Base-by-base conservation (phyloP, 331 rosid species). In the Malus hybrid region DNA sequence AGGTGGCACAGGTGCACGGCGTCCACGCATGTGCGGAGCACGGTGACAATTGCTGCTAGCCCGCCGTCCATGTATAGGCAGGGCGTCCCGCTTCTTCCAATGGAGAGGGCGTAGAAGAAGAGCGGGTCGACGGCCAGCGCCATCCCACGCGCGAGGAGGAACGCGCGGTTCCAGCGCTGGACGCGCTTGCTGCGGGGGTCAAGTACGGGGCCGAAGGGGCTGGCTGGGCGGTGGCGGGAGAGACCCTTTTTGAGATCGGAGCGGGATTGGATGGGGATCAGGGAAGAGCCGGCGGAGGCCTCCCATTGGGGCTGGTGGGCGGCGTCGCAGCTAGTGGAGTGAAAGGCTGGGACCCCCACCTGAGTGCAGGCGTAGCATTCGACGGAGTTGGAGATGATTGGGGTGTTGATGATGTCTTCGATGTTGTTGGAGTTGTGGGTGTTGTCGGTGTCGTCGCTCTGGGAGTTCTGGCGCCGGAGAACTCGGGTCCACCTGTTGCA, bases 321-420 rank as follows among this genome's bases (percentile, higher is more conserved):
- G 3, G 77, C 52, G 65, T 90, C 96, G 50, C 97, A 94, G 80
- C 93, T 90, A n/a, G 99, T 94, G 75, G 99, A 94, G 85, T 94
- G 99, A 69, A 94, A 94, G 36, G 73, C 90, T 1, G 99, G 99
- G 5, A 88, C 91, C 5, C 99, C 99, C 3, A 78, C 88, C 42
- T 87, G 96, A 3, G 99, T 94, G 81, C 99, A 94, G 0, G 99
- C 97, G 64, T 91, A 90, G 84, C 99, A 94, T 75, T 94, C 97
- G 63, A 85, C 83, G 12, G 82, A 19, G 59, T 22, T 68, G 10
- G 70, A 36, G 5, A 71, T 55, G 6, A 71, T 42, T 2, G 87
- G 85, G 11, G 9, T 54, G n/a, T 80, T 83, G 19, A 69, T 73
- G 54, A 29, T 61, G 56, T 70, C 60, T 16, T 60, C 74, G 16